phyloP scores from a whole-genome alignment of 306 rosid genomes.

The Albizia julibrissin region DNA sequence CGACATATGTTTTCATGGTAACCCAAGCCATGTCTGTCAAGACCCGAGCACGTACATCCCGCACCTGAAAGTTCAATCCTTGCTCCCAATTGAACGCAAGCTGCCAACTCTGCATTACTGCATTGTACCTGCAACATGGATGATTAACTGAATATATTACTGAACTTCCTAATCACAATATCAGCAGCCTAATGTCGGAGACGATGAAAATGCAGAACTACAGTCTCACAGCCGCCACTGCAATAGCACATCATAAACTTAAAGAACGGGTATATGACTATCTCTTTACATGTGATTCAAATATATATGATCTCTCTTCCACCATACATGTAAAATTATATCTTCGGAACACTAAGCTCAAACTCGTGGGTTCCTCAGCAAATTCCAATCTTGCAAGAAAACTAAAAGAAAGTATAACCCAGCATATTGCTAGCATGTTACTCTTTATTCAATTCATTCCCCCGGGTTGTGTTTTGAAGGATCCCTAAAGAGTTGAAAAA shows the following conservation, averaged over 20 bases:
- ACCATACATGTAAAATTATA: constrained; percentile 22
- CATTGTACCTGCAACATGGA: constrained; percentile 62
- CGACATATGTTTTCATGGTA: constrained; percentile 79
- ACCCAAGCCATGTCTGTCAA: constrained; percentile 96
- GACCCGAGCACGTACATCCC: constrained; percentile 86
- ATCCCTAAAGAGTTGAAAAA: not conserved
- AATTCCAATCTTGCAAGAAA: constrained; percentile 11
- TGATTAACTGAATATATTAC: not conserved
- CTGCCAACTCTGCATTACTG: constrained; percentile 91
- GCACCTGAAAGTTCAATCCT: constrained; percentile 81
- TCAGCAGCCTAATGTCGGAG: not conserved
- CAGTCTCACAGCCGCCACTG: constrained; percentile 16
- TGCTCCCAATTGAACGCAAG: constrained; percentile 87
- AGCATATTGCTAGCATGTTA: constrained; percentile 11
- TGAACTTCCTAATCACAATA: not conserved
- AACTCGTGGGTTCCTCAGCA: constrained; percentile 25
- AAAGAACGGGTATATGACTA: not conserved
- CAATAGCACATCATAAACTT: not conserved
- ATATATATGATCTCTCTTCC: not conserved
- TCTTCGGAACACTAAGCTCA: constrained; percentile 18
- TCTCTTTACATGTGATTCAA: not conserved
- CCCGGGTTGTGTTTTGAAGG: not conserved
- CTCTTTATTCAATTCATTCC: not conserved
- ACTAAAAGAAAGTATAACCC: constrained; percentile 8
- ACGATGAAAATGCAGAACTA: constrained; percentile 3